Evolutionary conservation across 2,329 filamentous ascomycete species (phyloP).

Genomic region (Fulvia fulva): DNA sequence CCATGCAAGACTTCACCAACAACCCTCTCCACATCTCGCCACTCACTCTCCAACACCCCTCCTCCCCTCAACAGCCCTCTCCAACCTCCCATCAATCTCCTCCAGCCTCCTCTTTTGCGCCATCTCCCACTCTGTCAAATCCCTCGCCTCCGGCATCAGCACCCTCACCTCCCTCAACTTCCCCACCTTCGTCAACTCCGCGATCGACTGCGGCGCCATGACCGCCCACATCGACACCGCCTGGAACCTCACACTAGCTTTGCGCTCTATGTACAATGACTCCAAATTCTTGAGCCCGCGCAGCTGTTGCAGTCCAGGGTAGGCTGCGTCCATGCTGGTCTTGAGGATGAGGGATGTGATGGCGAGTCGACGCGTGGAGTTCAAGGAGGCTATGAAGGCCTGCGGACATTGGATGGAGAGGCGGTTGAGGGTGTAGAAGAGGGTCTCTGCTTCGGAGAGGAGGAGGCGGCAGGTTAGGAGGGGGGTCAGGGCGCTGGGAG

Average conservation of each 20-base stretch:
- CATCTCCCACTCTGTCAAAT: not conserved
- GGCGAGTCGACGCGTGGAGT: not conserved
- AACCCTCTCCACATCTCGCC: not conserved
- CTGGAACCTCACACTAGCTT: not conserved
- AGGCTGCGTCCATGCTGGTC: not conserved
- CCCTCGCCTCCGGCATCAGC: not conserved
- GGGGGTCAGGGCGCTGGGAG: conserved; percentile 42
- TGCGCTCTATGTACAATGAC: not conserved
- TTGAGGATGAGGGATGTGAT: not conserved
- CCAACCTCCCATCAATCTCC: not conserved
- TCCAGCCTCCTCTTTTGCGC: not conserved
- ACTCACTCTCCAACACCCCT: not conserved
- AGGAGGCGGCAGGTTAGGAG: conserved; percentile 41
- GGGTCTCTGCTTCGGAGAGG: conserved; percentile 39
- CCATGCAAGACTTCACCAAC: too few relatives aligned
- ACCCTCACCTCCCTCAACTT: not conserved
- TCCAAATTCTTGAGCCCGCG: not conserved
- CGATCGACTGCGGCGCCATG: not conserved
- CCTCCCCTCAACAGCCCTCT: not conserved
- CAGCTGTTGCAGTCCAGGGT: not conserved
- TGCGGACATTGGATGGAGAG: not conserved
- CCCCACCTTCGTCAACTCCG: not conserved
- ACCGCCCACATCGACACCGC: not conserved
- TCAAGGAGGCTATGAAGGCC: not conserved
- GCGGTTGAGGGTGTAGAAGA: conserved; percentile 40